Conservation (phyloP, 2,329 filamentous ascomycete species). For the Blumeriella jaapii region DNA sequence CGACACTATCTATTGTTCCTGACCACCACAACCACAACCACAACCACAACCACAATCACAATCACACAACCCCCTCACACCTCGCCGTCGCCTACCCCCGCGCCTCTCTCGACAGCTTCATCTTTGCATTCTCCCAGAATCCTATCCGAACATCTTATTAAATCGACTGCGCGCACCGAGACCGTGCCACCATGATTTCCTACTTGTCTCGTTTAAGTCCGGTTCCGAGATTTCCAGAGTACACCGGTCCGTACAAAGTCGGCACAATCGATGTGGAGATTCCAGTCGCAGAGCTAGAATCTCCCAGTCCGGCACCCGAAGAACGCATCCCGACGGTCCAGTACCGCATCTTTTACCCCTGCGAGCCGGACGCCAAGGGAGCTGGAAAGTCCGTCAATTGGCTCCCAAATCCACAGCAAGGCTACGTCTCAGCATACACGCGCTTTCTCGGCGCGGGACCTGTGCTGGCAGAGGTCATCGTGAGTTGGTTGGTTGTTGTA, state of each 20-base stretch:
- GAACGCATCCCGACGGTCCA: slow-evolving; percentile 59
- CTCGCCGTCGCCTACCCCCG: neutral
- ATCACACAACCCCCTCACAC: neutral
- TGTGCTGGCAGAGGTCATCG: slow-evolving; percentile 45
- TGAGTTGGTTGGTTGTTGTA: slow-evolving; percentile 29
- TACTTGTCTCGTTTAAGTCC: slow-evolving; percentile 47
- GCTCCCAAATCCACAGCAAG: slow-evolving; percentile 66
- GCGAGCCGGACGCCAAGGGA: slow-evolving; percentile 33
- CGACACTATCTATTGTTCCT: too few relatives aligned
- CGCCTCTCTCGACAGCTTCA: neutral
- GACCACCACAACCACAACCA: too few relatives aligned
- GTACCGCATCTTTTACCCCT: slow-evolving; percentile 76
- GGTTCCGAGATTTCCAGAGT: slow-evolving; percentile 60
- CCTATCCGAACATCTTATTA: neutral
- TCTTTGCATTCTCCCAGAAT: neutral
- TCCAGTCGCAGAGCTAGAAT: slow-evolving; percentile 47
- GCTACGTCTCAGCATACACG: slow-evolving; percentile 64
- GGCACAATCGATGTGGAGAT: slow-evolving; percentile 75
- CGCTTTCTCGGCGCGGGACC: slow-evolving; percentile 59
- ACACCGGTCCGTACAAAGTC: slow-evolving; percentile 67
- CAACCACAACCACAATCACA: too few relatives aligned
- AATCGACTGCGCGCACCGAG: neutral
- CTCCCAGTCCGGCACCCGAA: slow-evolving; percentile 41
- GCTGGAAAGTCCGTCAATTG: slow-evolving; percentile 54
- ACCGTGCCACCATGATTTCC: slow-evolving; percentile 16